These are phyloP conservation scores for Pholiota molesta DNA, from an alignment of 768 basidiomycete genomes.

Conservation along the genomic window DNA sequence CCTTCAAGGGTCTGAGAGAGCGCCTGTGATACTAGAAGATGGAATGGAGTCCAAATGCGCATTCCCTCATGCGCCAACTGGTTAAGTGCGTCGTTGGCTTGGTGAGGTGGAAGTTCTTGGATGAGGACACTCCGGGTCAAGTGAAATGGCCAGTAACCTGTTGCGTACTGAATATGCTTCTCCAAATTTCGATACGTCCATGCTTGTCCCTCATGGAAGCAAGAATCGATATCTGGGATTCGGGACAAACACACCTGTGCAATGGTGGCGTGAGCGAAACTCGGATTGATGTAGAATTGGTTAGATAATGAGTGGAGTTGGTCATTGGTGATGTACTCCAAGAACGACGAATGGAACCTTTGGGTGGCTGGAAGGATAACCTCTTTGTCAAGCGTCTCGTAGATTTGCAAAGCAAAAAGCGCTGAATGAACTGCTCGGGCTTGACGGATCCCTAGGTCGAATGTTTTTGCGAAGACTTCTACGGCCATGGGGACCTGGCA, in stretches of 20 bases:
- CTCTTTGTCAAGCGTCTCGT: not conserved
- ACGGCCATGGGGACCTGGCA: slow-evolving; percentile 1
- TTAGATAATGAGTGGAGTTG: not conserved
- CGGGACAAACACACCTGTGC: not conserved
- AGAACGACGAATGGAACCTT: slow-evolving; percentile 4
- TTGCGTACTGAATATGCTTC: not conserved
- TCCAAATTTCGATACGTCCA: not conserved
- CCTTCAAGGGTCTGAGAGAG: not conserved
- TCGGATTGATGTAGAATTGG: slow-evolving; percentile 1
- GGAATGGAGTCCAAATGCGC: not conserved
- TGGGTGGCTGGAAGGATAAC: not conserved
- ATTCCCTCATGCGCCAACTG: not conserved
- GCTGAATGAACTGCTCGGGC: not conserved
- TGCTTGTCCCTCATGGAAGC: not conserved
- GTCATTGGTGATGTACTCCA: not conserved
- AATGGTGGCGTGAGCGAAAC: not conserved
- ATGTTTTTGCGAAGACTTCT: slow-evolving; percentile 1
- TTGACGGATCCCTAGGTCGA: not conserved
- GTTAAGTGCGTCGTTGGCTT: not conserved
- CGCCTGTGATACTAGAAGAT: not conserved
- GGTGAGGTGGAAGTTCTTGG: not conserved
- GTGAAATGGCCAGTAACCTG: slow-evolving; percentile 4
- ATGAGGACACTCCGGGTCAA: not conserved
- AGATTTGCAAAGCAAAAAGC: not conserved
- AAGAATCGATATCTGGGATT: not conserved